A percentile compares a stretch with the other conserved stretches of the same genome.
phyloP scores from a whole-genome alignment of 768 basidiomycete genomes.

The Suillus variegatus region DNA sequence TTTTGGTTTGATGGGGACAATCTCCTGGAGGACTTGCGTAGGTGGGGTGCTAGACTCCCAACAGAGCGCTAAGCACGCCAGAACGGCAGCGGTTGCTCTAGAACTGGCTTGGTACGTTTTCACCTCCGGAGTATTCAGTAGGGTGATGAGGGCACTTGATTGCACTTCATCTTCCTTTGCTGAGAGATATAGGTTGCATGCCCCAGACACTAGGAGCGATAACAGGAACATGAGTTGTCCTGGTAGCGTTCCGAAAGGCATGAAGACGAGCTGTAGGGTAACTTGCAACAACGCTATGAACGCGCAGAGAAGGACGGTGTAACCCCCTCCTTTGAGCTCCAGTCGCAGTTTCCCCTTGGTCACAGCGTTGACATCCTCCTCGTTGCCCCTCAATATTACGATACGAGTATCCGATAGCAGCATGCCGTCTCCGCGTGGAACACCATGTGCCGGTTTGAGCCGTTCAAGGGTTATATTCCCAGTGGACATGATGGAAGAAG shows the following conservation, averaged over 20 bases:
- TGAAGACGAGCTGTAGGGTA: constrained; percentile 32
- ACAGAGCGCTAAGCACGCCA: constrained; percentile 5
- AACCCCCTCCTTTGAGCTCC: constrained; percentile 14
- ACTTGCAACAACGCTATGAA: constrained; percentile 17
- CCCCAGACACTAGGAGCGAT: constrained; percentile 34
- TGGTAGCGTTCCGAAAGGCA: constrained; percentile 33
- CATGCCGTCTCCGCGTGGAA: constrained; percentile 32
- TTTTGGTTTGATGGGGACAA: constrained; percentile 1
- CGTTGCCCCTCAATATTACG: constrained; percentile 28
- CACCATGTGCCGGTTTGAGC: constrained; percentile 24
- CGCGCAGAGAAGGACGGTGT: neutral
- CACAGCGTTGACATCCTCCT: constrained; percentile 29
- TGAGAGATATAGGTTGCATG: constrained; percentile 30
- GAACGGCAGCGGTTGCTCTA: neutral
- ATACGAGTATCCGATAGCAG: constrained; percentile 21
- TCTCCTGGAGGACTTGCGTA: neutral
- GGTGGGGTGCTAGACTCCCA: neutral
- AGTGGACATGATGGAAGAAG: constrained; percentile 25
- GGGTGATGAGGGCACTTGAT: constrained; percentile 4
- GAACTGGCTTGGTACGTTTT: constrained; percentile 1
- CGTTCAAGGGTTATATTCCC: constrained; percentile 24
- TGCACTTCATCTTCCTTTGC: constrained; percentile 1
- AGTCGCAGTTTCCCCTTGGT: constrained; percentile 30
- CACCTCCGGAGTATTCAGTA: constrained; percentile 3
- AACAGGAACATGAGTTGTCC: constrained; percentile 37